A percentile compares a stretch with the other conserved stretches of the same genome.
These are phyloP conservation scores for Colletotrichum liaoningense DNA, from an alignment of 2,329 filamentous ascomycete species.

Conservation along the genomic window DNA sequence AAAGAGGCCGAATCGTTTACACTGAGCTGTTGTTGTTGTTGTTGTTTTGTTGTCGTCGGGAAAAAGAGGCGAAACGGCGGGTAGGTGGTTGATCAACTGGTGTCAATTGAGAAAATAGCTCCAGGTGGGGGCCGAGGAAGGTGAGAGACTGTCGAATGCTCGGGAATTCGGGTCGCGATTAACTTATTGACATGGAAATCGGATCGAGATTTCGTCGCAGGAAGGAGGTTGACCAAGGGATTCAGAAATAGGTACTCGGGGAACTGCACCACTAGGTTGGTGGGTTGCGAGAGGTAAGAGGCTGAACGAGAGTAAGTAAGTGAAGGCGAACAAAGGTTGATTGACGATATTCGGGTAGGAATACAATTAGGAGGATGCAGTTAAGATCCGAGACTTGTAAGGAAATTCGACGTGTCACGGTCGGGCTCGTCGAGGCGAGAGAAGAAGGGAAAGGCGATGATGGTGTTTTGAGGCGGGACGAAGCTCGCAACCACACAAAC, in stretches of 20 bases:
- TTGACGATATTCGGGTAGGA: slow-evolving; percentile 11
- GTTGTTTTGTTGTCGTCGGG: slow-evolving; percentile 1
- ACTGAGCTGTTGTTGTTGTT: slow-evolving; percentile 2
- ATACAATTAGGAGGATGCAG: slow-evolving; percentile 32
- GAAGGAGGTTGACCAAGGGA: slow-evolving; percentile 17
- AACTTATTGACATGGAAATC: not conserved
- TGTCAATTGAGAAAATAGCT: slow-evolving; percentile 33
- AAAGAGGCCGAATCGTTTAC: not conserved
- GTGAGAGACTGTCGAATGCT: slow-evolving; percentile 11
- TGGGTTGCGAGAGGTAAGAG: not conserved
- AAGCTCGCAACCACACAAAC: slow-evolving; percentile 28
- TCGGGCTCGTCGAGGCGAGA: slow-evolving; percentile 22
- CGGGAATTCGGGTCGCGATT: slow-evolving; percentile 8
- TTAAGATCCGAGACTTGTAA: slow-evolving; percentile 14
- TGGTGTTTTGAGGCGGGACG: slow-evolving; percentile 17
- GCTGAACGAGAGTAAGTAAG: slow-evolving; percentile 32
- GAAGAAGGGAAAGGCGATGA: slow-evolving; percentile 7
- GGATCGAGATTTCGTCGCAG: slow-evolving; percentile 2
- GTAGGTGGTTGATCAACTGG: slow-evolving; percentile 38
- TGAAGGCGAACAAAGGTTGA: not conserved
- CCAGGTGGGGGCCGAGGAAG: slow-evolving; percentile 15
- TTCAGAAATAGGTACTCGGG: slow-evolving; percentile 1
- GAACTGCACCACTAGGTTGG: slow-evolving; percentile 3
- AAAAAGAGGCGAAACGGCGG: slow-evolving; percentile 27
- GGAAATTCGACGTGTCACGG: slow-evolving; percentile 16